Evolutionary conservation across 1,284 basidiomycete genomes (phyloP).

Genomic region (Ceratobasidium sp.): DNA sequence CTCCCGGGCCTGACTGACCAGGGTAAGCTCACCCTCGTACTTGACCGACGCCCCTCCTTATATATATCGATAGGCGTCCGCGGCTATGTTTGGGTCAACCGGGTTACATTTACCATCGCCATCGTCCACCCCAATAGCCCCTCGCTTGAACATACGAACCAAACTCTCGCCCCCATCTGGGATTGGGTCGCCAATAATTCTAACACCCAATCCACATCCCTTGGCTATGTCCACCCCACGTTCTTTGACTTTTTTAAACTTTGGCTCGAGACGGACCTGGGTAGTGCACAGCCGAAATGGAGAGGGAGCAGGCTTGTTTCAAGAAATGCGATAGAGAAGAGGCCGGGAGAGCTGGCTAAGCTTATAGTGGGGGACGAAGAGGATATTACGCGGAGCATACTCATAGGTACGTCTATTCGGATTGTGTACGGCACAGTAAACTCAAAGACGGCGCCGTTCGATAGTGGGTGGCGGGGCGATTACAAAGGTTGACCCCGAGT

Average conservation of each 20-base stretch:
- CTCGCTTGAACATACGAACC: too few species aligned
- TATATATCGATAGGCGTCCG: background rate
- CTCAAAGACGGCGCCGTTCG: background rate
- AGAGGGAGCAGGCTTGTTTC: slow-evolving; percentile 13
- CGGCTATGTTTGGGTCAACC: slow-evolving; percentile 17
- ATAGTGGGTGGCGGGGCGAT: slow-evolving; percentile 61
- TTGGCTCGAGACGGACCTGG: background rate
- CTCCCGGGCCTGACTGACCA: background rate
- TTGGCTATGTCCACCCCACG: background rate
- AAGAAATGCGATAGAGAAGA: background rate
- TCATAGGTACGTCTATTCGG: slow-evolving; percentile 1
- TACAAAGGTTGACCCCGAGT: slow-evolving; percentile 56
- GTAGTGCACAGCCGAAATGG: slow-evolving; percentile 8
- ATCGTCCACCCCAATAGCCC: background rate
- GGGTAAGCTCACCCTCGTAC: background rate
- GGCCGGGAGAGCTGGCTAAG: slow-evolving; percentile 1
- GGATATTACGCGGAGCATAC: background rate
- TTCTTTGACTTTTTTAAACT: too few species aligned
- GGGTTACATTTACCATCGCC: background rate
- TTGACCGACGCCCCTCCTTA: background rate
- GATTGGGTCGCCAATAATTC: background rate
- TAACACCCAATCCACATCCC: background rate
- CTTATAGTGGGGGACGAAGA: background rate
- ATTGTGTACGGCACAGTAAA: background rate
- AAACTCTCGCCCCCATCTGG: too few species aligned